Evolutionary conservation across 2,329 filamentous ascomycete genomes (phyloP), one percentile per base, ranked within the genome.

Genomic region (Colletotrichum falcatum): DNA sequence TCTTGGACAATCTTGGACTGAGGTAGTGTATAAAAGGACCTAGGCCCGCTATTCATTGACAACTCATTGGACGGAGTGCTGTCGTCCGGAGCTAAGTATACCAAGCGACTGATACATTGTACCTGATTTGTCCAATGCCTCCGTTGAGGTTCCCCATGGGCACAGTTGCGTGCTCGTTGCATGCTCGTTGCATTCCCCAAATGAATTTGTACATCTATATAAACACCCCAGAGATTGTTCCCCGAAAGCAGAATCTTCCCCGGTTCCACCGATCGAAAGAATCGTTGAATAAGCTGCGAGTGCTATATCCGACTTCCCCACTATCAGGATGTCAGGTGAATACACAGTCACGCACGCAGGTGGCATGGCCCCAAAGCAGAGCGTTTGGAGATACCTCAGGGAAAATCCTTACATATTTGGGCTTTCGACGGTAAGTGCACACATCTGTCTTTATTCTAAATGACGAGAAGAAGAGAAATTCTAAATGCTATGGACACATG

Each of bases 361-460:
- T 6, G 56, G 35, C 46, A 30, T 58, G 35, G 35, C 58, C 74
- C 75, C n/a, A 66, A 77, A 53, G 73, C 75, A 16, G 73, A 69
- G 76, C 54, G 74, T 78, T 33, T 76, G 73, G 73, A 72, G 70
- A n/a, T 74, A 75, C 20, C 67, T 79, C 48, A 73, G 74, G 12
- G 76, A 83, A 72, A 84, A 84, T 72, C 83, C 83, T 0, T 84
- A 82, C 71, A 76, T 85, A 12, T 79, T 83, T 53, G 83, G 83
- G 5, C 80, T 85, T 16, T 83, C 83, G 1, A 26, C 46, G 5
- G 46, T 48, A 23, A 26, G n/a, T 26, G 11, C 1, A 48, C n/a
- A n/a, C n/a, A n/a, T n/a, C n/a, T n/a, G n/a, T n/a, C 11, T 23
- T 48, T 23, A 6, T 14, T 12, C n/a, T 6, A 26, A 6, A 23